A percentile compares a stretch with the other conserved stretches of the same genome.
These are phyloP conservation scores for Sporobolus alterniflorus DNA, from an alignment of 202 grass and related monocot genomes.

Conservation along the genomic window DNA sequence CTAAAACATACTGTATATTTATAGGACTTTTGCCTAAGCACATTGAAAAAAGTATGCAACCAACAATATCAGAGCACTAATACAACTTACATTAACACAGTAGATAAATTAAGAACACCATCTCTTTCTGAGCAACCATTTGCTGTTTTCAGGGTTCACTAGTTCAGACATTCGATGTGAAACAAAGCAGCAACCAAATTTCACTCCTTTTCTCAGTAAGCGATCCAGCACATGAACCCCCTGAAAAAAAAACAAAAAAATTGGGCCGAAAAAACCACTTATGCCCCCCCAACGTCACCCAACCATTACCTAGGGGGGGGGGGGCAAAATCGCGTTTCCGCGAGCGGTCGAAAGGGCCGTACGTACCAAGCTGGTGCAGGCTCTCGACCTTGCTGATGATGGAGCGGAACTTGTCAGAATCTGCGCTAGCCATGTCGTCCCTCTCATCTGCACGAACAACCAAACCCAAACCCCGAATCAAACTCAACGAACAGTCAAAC, in stretches of 20 bases:
- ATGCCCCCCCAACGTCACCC: background rate
- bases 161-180: background rate
- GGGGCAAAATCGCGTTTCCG: background rate
- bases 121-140: background rate
- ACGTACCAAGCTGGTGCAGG: slow-evolving; percentile 67
- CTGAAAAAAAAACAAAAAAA: background rate
- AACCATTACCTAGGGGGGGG: background rate
- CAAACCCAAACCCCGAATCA: background rate
- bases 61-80: background rate
- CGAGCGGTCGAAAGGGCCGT: background rate
- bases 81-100: background rate
- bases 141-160: background rate
- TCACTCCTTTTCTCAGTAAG: background rate
- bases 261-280: background rate
- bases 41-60: background rate
- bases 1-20: background rate
- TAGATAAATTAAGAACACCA: background rate
- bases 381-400: slow-evolving; percentile 74
- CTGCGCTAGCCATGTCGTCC: slow-evolving; percentile 53
- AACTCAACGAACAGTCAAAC: background rate
- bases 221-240: background rate
- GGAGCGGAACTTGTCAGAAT: slow-evolving; percentile 69
- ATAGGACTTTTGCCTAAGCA: background rate
- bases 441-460: slow-evolving; percentile 60
- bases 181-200: background rate